Evolutionary conservation across 2,329 filamentous ascomycete genomes (phyloP).

Genomic region (Diplocarpon mali): DNA sequence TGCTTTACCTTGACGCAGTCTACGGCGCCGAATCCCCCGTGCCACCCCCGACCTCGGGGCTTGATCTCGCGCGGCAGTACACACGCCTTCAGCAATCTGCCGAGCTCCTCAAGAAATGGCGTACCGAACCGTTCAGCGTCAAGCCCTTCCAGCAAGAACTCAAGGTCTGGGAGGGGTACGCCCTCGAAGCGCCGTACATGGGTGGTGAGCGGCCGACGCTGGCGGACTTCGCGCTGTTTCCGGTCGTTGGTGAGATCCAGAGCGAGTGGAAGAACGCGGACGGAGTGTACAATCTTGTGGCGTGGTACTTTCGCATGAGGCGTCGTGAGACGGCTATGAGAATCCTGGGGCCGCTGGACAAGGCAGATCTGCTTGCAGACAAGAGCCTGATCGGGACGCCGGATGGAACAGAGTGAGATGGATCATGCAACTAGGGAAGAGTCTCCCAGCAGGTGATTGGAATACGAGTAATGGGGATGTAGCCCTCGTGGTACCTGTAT

Average conservation of each 20-base stretch:
- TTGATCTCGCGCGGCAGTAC: slow-evolving; percentile 21
- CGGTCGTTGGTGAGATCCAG: slow-evolving; percentile 38
- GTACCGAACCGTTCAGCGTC: slow-evolving; percentile 12
- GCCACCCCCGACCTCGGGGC: slow-evolving; percentile 1
- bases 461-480: not conserved
- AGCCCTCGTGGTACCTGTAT: not conserved
- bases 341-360: slow-evolving; percentile 7
- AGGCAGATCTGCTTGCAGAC: not conserved
- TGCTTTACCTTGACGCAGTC: slow-evolving; percentile 49
- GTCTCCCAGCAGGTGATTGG: not conserved
- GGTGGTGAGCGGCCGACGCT: slow-evolving; percentile 33
- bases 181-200: slow-evolving; percentile 30
- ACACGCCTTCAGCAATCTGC: slow-evolving; percentile 19
- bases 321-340: slow-evolving; percentile 12
- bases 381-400: not conserved
- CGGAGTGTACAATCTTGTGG: slow-evolving; percentile 24
- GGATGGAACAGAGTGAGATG: not conserved
- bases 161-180: slow-evolving; percentile 17
- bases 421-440: not conserved
- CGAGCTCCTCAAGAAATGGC: slow-evolving; percentile 19
- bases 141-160: slow-evolving; percentile 24
- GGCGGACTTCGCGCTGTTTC: slow-evolving; percentile 47
- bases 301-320: slow-evolving; percentile 17
- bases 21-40: slow-evolving; percentile 28
- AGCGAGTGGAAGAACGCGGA: slow-evolving; percentile 26